Conservation (phyloP, 495 filamentous ascomycete genomes). For the Aspergillus olivimuriae region DNA sequence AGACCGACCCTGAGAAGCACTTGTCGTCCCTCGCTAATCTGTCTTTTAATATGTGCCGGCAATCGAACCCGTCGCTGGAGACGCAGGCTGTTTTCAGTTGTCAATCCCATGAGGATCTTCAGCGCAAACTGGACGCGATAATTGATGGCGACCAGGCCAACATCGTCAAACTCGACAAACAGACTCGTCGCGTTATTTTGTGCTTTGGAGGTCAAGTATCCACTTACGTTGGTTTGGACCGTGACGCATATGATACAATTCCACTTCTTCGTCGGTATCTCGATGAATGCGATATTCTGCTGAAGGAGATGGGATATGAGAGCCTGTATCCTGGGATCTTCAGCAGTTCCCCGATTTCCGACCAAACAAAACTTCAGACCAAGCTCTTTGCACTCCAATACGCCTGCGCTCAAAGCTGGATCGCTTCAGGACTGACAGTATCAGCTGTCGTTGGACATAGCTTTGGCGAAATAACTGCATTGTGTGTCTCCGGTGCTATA, state of each 20-base stretch:
- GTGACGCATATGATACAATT: constrained; percentile 25
- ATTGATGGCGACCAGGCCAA: constrained; percentile 1
- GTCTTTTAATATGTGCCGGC: constrained; percentile 10
- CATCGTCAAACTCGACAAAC: constrained; percentile 9
- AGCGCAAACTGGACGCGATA: not conserved
- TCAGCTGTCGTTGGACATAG: constrained; percentile 45
- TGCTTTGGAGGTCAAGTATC: constrained; percentile 51
- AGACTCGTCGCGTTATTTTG: constrained; percentile 34
- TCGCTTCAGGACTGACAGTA: constrained; percentile 31
- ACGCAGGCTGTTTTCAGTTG: constrained; percentile 7
- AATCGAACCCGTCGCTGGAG: constrained; percentile 13
- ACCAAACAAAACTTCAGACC: constrained; percentile 39
- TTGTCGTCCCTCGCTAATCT: constrained; percentile 7
- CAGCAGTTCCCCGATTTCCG: constrained; percentile 21
- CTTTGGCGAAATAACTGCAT: constrained; percentile 41
- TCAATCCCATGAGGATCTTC: constrained; percentile 6
- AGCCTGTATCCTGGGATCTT: constrained; percentile 47
- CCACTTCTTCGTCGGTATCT: constrained; percentile 35
- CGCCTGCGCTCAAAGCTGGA: constrained; percentile 39
- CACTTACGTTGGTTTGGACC: constrained; percentile 35
- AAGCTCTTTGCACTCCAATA: constrained; percentile 45
- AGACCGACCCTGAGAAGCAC: not conserved
- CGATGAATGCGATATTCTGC: constrained; percentile 9
- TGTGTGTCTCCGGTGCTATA: constrained; percentile 32
- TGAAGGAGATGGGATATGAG: constrained; percentile 17